These are phyloP conservation scores for Aspergillus arachidicola DNA, from an alignment of 2,329 filamentous ascomycete genomes.

Conservation along the genomic window DNA sequence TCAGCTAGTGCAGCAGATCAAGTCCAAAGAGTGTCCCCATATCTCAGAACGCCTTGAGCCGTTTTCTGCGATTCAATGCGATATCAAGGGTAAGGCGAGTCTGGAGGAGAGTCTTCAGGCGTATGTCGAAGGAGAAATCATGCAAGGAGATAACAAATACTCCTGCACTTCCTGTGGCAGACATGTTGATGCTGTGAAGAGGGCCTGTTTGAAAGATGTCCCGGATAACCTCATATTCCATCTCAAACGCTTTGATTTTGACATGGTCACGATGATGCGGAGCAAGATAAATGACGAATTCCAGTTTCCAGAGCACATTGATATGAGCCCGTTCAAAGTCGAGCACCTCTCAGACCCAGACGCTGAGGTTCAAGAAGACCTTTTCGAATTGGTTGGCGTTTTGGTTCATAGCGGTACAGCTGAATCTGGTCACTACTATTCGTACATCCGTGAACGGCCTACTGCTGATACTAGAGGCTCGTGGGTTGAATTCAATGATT, in stretches of 20 bases:
- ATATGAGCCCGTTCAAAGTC: constrained; percentile 90
- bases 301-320: constrained; percentile 77
- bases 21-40: constrained; percentile 90
- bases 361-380: constrained; percentile 63
- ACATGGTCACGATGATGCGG: constrained; percentile 67
- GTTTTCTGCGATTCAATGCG: constrained; percentile 93
- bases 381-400: constrained; percentile 92
- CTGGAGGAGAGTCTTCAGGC: constrained; percentile 86
- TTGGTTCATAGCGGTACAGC: constrained; percentile 91
- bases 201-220: constrained; percentile 87
- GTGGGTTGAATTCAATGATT: constrained; percentile 96
- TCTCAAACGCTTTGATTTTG: constrained; percentile 65
- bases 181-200: constrained; percentile 90
- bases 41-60: constrained; percentile 88
- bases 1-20: constrained; percentile 89
- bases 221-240: constrained; percentile 96
- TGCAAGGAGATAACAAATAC: constrained; percentile 99
- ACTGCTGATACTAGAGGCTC: constrained; percentile 48
- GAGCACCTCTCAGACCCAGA: constrained; percentile 72
- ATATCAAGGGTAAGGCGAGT: constrained; percentile 86
- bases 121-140: constrained; percentile 94
- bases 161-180: constrained; percentile 88
- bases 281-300: constrained; percentile 97
- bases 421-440: constrained; percentile 96
- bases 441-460: constrained; percentile 83